Conservation (phyloP, 139 green algal species). For the Chlorella sp. region DNA sequence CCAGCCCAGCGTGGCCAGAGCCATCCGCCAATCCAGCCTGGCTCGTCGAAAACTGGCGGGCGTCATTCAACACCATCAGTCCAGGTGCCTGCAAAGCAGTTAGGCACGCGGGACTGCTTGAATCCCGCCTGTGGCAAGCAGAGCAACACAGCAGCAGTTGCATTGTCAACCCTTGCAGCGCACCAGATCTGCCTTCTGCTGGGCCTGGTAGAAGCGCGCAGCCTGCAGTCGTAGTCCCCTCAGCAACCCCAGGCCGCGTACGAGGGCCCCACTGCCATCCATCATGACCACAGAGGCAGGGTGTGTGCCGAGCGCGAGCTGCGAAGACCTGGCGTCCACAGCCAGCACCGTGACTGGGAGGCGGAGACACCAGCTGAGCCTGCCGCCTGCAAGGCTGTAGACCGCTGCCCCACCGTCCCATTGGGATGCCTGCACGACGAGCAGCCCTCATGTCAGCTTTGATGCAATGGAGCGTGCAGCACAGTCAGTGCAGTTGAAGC, state of each 20-base stretch:
- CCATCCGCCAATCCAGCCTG: background rate
- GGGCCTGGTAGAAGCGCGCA: background rate
- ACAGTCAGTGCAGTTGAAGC: background rate
- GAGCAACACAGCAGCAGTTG: background rate
- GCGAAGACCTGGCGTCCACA: background rate
- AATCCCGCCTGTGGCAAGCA: background rate
- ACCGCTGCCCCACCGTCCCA: background rate
- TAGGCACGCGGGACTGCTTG: background rate
- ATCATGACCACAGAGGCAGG: background rate
- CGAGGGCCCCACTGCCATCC: background rate
- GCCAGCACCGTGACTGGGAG: background rate
- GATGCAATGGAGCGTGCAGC: background rate
- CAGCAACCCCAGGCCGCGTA: background rate
- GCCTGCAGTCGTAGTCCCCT: background rate
- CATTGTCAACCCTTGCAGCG: background rate
- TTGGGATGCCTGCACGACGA: background rate
- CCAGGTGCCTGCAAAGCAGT: background rate
- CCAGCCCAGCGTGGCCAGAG: background rate
- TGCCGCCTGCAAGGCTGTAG: background rate
- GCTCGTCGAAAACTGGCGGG: background rate
- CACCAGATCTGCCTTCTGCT: background rate
- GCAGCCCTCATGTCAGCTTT: background rate
- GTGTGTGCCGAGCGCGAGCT: background rate
- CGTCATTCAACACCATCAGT: conserved; percentile 5
- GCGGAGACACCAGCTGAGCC: background rate